These are phyloP conservation scores for Cardamine chenopodiifolia DNA, from an alignment of 345 rosid genomes.

Conservation along the genomic window DNA sequence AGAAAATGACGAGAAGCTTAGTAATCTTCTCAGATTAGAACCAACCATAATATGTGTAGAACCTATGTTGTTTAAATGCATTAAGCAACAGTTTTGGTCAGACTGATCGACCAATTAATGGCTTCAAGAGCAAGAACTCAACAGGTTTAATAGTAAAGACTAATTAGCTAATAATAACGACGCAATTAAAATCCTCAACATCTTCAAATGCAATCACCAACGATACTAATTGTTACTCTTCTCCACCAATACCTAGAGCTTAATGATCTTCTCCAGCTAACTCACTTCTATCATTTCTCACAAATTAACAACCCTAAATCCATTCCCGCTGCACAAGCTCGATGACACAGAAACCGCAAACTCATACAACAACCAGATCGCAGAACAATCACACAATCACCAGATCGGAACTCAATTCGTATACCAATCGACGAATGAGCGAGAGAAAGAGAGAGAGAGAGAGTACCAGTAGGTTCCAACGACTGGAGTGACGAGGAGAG, in stretches of 20 bases:
- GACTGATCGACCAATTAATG: neutral
- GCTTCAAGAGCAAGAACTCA: neutral
- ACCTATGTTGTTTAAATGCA: neutral
- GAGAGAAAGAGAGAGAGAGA: neutral
- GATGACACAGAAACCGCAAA: neutral
- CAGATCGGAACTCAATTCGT: slow-evolving; percentile 3
- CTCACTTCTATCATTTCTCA: neutral
- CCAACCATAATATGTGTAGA: neutral
- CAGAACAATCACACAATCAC: slow-evolving; percentile 17
- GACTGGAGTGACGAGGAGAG: slow-evolving; percentile 67
- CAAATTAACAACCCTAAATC: slow-evolving; percentile 7
- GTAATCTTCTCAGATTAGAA: neutral
- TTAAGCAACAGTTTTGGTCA: neutral
- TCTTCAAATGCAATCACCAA: neutral
- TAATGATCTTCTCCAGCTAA: slow-evolving; percentile 5
- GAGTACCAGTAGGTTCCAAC: slow-evolving; percentile 65
- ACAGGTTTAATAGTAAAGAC: neutral
- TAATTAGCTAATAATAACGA: neutral
- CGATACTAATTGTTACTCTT: neutral
- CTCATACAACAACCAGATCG: slow-evolving; percentile 17
- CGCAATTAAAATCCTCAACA: neutral
- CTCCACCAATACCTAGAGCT: neutral
- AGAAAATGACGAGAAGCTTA: neutral
- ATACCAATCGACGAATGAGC: neutral
- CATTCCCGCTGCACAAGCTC: neutral